Evolutionary conservation across 1,284 basidiomycete species (phyloP), one percentile per base, ranked within the genome.

Genomic region (Ceratobasidium sp.): DNA sequence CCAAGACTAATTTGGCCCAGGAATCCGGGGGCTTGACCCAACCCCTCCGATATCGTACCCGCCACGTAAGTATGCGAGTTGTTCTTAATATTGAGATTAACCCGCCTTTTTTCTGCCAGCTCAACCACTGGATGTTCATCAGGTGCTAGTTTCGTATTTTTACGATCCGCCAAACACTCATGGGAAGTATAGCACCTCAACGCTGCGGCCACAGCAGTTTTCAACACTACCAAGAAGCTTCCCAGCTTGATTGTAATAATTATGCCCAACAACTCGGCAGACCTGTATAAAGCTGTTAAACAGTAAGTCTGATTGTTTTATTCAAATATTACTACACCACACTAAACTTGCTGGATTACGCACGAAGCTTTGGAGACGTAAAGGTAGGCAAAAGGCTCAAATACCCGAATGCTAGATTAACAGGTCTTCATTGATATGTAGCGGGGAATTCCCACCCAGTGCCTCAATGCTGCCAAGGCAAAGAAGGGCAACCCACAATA

Each of bases 391-490:
- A 3, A 19, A 31, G 19, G 8, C 8, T 43, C 31, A 39, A 37
- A 19, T 19, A 3, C 31, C 31, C 31, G 31, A 34, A 34, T 34
- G 31, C 31, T 48, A 62, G 43, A 43, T 24, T 49, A 48, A 48
- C 27, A 29, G 14, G 19, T 14, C 5, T 39, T 51, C 77, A 75
- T 9, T 34, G 31, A 34, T 51, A 41, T 68, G 49, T 16, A 74
- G 75, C 91, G 88, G 83, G 90, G 91, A 37, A 87, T 92, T 9
- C 86, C 90, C 0, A 93, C 91, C 0, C 91, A 92, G 76, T 93
- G 92, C 79, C 77, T 93, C 79, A 91, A 80, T 83, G 84, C 14
- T 81, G 79, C 1, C 92, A 91, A 78, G 90, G 89, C 78, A 85
- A 81, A 75, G 81, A 85, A 7, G 91, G 89, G 0, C 31, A 92